phyloP scores from a whole-genome alignment of 2,329 filamentous ascomycete genomes.

The Trichoderma simmonsii region DNA sequence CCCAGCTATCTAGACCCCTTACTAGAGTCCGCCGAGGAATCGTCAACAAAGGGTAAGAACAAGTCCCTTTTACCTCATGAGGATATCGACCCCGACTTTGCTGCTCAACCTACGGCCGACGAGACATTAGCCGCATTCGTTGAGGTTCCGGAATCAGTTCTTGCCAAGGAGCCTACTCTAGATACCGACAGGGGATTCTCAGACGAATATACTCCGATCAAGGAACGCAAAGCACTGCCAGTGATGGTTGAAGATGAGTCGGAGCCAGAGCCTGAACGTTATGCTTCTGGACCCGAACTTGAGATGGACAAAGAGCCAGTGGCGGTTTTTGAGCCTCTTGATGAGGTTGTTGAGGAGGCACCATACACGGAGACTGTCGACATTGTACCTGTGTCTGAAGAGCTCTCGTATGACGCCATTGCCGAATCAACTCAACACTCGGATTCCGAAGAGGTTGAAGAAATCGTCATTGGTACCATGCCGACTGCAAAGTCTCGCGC shows the following conservation, averaged over 20 bases:
- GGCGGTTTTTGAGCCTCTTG: background rate
- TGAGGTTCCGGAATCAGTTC: background rate
- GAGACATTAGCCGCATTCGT: background rate
- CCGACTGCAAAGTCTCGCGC: background rate
- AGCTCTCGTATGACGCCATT: background rate
- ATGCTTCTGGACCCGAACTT: background rate
- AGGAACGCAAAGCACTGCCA: slow-evolving; percentile 23
- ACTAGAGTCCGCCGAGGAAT: slow-evolving; percentile 18
- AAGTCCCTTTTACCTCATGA: slow-evolving; percentile 17
- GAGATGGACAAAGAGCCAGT: background rate
- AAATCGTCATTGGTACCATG: background rate
- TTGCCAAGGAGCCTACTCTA: background rate
- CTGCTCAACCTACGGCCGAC: background rate
- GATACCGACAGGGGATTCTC: background rate
- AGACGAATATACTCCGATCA: slow-evolving; percentile 1
- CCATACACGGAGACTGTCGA: background rate
- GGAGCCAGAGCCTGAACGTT: background rate
- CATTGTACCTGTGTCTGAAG: background rate
- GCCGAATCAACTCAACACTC: background rate
- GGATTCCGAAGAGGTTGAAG: background rate
- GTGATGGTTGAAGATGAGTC: slow-evolving; percentile 1
- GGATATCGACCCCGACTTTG: background rate
- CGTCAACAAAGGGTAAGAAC: slow-evolving; percentile 23
- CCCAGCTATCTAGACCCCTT: background rate
- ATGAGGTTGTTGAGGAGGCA: background rate